These are phyloP conservation scores for Diaporthe amygdali DNA, from an alignment of 2,329 filamentous ascomycete genomes.

Conservation along the genomic window DNA sequence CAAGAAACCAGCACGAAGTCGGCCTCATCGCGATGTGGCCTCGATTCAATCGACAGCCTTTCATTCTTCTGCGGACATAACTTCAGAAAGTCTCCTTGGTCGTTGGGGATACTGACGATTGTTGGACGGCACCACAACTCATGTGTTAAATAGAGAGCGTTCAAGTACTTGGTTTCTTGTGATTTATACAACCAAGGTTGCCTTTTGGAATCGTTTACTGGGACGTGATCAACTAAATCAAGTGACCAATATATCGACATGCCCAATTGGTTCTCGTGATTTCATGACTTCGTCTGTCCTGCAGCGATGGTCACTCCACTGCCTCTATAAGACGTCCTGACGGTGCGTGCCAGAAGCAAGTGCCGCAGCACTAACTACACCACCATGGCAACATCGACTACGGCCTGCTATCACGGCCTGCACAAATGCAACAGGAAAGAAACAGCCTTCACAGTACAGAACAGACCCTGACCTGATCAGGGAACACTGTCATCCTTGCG, in stretches of 20 bases:
- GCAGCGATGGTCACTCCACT: background rate
- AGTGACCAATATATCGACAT: background rate
- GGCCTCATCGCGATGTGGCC: background rate
- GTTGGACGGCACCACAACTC: background rate
- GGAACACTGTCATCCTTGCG: no score
- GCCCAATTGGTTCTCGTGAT: no score
- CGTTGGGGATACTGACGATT: background rate
- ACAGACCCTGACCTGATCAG: background rate
- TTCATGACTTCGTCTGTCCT: no score
- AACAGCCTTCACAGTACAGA: rapidly evolving
- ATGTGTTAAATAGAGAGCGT: background rate
- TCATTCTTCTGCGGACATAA: background rate
- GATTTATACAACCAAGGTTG: no score
- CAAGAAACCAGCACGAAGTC: background rate
- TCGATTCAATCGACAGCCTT: background rate
- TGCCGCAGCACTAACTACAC: no score
- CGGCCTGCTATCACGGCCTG: background rate
- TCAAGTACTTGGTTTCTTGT: background rate
- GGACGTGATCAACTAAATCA: background rate
- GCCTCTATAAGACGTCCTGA: background rate
- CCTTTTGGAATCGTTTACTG: no score
- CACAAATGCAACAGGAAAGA: background rate
- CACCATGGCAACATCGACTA: background rate
- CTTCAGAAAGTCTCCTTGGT: background rate
- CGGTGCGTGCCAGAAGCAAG: no score